Evolutionary conservation across 148 eudicot species (phyloP).

Genomic region (Rhododendron williamsianum): DNA sequence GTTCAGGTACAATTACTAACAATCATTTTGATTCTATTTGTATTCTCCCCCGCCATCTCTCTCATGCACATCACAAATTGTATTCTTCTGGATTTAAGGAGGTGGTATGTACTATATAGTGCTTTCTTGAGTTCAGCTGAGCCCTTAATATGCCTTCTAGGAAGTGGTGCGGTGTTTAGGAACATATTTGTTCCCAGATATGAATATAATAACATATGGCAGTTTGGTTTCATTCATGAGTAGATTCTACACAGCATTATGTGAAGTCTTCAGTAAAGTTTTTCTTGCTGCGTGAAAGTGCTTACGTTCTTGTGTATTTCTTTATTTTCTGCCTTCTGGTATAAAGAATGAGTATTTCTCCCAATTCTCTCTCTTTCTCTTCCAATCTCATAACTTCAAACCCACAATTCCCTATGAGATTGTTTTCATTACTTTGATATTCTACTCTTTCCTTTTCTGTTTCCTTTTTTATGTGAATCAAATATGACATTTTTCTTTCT

Average conservation of each 20-base stretch:
- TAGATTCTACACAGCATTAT: not conserved
- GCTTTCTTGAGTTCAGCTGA: not conserved
- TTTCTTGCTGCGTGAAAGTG: not conserved
- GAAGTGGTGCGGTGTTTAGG: not conserved
- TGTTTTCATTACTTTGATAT: not conserved
- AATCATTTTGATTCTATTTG: not conserved
- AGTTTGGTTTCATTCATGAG: not conserved
- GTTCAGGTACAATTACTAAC: slow-evolving; percentile 54
- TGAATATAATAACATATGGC: not conserved
- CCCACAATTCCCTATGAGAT: not conserved
- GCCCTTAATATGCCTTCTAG: not conserved
- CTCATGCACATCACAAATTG: not conserved
- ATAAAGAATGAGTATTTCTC: not conserved
- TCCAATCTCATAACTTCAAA: not conserved
- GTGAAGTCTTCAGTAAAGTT: not conserved
- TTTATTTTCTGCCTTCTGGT: not conserved
- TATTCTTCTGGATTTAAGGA: slow-evolving; percentile 1
- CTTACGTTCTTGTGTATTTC: not conserved
- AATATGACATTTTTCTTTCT: not conserved
- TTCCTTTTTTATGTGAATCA: not conserved
- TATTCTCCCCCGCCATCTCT: not conserved
- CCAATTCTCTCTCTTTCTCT: not conserved
- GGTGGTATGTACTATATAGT: not conserved
- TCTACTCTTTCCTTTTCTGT: not conserved
- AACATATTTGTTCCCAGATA: not conserved